Conservation (phyloP, 2,329 filamentous ascomycete genomes). For the Fusarium domesticum region DNA sequence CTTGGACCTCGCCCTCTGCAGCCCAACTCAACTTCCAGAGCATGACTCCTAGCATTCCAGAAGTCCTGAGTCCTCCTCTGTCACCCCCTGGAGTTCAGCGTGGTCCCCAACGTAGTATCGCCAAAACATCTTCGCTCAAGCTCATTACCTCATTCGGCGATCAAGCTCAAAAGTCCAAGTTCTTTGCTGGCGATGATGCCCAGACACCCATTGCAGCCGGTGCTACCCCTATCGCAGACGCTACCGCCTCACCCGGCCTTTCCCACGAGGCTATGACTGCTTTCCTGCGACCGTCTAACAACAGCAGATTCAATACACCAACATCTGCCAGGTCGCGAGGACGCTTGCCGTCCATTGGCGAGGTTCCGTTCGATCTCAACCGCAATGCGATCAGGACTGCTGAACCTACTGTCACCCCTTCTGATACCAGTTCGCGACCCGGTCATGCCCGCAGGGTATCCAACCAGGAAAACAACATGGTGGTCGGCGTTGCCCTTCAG, state of each 20-base stretch:
- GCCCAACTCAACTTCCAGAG: slow-evolving; percentile 56
- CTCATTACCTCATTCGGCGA: slow-evolving; percentile 86
- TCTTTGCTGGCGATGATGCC: slow-evolving; percentile 58
- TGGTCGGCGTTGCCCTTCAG: slow-evolving; percentile 48
- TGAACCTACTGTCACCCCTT: slow-evolving; percentile 21
- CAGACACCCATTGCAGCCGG: slow-evolving; percentile 76
- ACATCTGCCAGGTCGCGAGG: slow-evolving; percentile 60
- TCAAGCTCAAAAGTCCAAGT: slow-evolving; percentile 58
- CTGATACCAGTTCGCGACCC: slow-evolving; percentile 27
- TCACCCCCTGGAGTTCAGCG: slow-evolving; percentile 66
- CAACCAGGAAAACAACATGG: slow-evolving; percentile 43
- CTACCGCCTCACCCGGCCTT: slow-evolving; percentile 61
- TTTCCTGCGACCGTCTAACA: slow-evolving; percentile 64
- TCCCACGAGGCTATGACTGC: slow-evolving; percentile 59
- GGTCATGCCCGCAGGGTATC: slow-evolving; percentile 38
- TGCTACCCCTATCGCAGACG: slow-evolving; percentile 84
- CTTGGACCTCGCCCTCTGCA: slow-evolving; percentile 84
- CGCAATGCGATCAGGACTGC: slow-evolving; percentile 29
- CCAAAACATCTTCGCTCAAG: slow-evolving; percentile 81
- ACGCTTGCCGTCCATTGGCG: slow-evolving; percentile 75
- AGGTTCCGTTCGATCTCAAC: slow-evolving; percentile 41
- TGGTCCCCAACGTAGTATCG: slow-evolving; percentile 60
- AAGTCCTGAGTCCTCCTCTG: slow-evolving; percentile 67
- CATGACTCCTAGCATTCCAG: slow-evolving; percentile 53
- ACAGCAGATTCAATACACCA: slow-evolving; percentile 67